phyloP scores from a whole-genome alignment of 1,284 basidiomycete genomes.

The Moesziomyces antarcticus region DNA sequence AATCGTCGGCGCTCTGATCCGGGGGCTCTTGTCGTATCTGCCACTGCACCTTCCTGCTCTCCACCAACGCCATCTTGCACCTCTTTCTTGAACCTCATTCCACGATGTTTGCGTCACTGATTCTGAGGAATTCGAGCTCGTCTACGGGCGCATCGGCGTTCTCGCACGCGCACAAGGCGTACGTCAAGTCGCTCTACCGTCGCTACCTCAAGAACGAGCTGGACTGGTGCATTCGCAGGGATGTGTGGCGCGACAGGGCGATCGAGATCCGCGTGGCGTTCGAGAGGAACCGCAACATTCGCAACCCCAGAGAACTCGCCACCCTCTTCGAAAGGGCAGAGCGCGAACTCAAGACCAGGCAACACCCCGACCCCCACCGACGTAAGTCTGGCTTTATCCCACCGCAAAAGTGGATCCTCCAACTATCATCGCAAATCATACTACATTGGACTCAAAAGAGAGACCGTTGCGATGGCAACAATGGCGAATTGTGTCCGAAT shows the following conservation, averaged over 20 bases:
- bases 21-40: too few species aligned
- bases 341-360: slow-evolving; percentile 75
- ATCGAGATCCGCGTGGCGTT: slow-evolving; percentile 88
- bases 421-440: background rate
- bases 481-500: background rate
- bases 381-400: slow-evolving; percentile 72
- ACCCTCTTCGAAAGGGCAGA: slow-evolving; percentile 84
- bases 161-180: slow-evolving; percentile 80
- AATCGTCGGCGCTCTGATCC: too few species aligned
- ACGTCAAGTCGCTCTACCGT: slow-evolving; percentile 91
- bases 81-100: background rate
- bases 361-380: slow-evolving; percentile 91
- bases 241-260: slow-evolving; percentile 85
- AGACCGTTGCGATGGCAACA: too few species aligned
- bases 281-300: slow-evolving; percentile 88
- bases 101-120: slow-evolving; percentile 31
- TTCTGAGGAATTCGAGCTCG: slow-evolving; percentile 23
- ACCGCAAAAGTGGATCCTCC: background rate
- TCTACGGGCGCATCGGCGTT: slow-evolving; percentile 69
- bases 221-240: slow-evolving; percentile 87
- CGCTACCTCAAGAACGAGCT: slow-evolving; percentile 84
- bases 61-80: slow-evolving; percentile 6
- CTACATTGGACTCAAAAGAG: background rate
- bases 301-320: slow-evolving; percentile 86
- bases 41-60: background rate